Percentiles rank a stretch among this genome's conserved stretches.
Conservation (phyloP, 345 rosid species). For the Arabis hirsuta region DNA sequence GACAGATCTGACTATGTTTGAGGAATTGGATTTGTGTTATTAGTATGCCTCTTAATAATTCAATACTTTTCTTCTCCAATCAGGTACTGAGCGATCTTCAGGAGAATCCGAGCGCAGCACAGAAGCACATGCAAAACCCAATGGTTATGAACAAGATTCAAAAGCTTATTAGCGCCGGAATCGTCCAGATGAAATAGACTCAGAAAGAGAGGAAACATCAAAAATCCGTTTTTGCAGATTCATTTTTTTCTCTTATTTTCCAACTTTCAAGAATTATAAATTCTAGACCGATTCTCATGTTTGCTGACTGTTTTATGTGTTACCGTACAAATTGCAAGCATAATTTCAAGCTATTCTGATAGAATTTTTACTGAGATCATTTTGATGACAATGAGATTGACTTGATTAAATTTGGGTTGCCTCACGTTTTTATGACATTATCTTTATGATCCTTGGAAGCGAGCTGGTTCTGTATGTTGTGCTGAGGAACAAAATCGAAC, state of each 20-base stretch:
- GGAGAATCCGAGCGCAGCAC: conserved; percentile 86
- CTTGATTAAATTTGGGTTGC: too few relatives aligned
- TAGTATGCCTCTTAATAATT: conserved; percentile 11
- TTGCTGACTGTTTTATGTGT: too few relatives aligned
- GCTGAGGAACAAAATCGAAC: too few relatives aligned
- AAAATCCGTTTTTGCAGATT: not conserved
- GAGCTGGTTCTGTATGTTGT: too few relatives aligned
- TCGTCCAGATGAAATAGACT: conserved; percentile 70
- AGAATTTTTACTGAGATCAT: too few relatives aligned
- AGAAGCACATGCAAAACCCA: conserved; percentile 85
- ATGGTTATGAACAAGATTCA: conserved; percentile 91
- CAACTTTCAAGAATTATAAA: conserved; percentile 9
- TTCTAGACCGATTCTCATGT: not conserved
- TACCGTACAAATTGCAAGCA: too few relatives aligned
- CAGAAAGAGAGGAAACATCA: not conserved
- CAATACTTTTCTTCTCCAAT: conserved; percentile 4
- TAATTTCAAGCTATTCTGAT: too few relatives aligned
- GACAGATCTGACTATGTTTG: conserved; percentile 9
- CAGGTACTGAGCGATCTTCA: conserved; percentile 86
- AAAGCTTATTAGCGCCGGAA: conserved; percentile 84
- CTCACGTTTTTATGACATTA: too few relatives aligned
- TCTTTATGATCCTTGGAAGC: too few relatives aligned
- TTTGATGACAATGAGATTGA: too few relatives aligned
- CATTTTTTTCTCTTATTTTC: conserved; percentile 1
- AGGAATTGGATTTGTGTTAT: not conserved